Conservation (phyloP, 2,329 filamentous ascomycete genomes). For the Domatiomyces globalis region DNA sequence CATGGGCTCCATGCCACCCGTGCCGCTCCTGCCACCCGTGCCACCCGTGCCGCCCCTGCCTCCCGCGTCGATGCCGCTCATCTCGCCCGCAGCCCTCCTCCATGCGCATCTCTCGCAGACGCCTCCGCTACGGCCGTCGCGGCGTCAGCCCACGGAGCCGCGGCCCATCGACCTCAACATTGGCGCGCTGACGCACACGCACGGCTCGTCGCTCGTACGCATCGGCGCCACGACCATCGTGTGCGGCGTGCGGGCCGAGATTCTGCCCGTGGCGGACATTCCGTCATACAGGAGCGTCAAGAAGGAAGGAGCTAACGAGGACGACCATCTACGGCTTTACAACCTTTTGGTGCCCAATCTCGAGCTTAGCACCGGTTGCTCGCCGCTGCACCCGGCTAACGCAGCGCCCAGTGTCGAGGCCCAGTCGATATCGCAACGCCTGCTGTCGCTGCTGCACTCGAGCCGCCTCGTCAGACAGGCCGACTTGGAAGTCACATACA, state of each 20-base stretch:
- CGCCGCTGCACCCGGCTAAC: conserved; percentile 66
- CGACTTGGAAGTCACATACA: conserved; percentile 61
- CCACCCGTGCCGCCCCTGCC: conserved; percentile 10
- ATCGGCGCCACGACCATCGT: conserved; percentile 76
- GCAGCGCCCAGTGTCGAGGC: conserved; percentile 59
- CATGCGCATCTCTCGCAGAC: conserved; percentile 64
- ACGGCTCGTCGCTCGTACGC: conserved; percentile 79
- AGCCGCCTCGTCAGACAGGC: conserved; percentile 51
- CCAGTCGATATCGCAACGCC: conserved; percentile 68
- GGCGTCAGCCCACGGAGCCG: conserved; percentile 55
- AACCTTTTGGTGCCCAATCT: conserved; percentile 85
- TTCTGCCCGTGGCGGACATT: conserved; percentile 61
- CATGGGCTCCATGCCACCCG: conserved; percentile 1
- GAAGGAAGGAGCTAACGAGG: conserved; percentile 32
- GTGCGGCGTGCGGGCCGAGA: conserved; percentile 78
- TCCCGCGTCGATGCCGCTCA: conserved; percentile 15
- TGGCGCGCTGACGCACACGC: conserved; percentile 72
- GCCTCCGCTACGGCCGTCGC: conserved; percentile 62
- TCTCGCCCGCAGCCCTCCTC: conserved; percentile 63
- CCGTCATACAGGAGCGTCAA: conserved; percentile 45
- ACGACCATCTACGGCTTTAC: conserved; percentile 32
- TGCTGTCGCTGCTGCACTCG: conserved; percentile 62
- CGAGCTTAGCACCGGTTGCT: conserved; percentile 79
- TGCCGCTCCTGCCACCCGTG: conserved; percentile 8
- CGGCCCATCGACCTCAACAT: conserved; percentile 64